These are phyloP conservation scores for Tricholoma furcatifolium DNA, from an alignment of 768 basidiomycete species.

Conservation along the genomic window DNA sequence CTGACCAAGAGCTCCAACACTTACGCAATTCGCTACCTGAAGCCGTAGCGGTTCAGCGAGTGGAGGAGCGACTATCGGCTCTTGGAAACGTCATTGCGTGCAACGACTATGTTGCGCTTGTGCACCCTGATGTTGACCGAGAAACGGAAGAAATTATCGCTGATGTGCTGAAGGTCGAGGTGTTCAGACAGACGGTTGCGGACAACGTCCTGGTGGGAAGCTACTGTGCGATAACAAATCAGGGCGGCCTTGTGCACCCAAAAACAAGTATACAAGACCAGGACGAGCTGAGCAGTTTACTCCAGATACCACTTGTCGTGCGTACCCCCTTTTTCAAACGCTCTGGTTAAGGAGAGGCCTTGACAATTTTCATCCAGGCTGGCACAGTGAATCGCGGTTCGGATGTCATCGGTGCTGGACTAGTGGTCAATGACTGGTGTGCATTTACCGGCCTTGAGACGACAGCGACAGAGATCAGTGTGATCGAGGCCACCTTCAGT, in stretches of 20 bases:
- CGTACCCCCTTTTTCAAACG: constrained; percentile 29
- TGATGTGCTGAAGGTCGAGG: constrained; percentile 98
- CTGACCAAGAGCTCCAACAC: constrained; percentile 98
- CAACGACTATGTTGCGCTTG: constrained; percentile 98
- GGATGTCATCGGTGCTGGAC: constrained; percentile 94
- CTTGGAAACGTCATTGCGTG: constrained; percentile 98
- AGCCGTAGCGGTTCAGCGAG: constrained; percentile 88
- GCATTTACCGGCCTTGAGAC: constrained; percentile 99
- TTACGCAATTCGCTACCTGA: constrained; percentile 94
- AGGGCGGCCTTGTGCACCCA: constrained; percentile 97
- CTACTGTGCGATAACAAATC: constrained; percentile 93
- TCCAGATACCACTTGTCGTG: constrained; percentile 94
- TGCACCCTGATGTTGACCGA: constrained; percentile 96
- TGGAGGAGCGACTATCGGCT: constrained; percentile 96
- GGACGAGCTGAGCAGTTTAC: constrained; percentile 90
- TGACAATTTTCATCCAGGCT: constrained; percentile 49
- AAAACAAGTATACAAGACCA: constrained; percentile 97
- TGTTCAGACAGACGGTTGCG: constrained; percentile 96
- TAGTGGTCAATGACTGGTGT: constrained; percentile 99
- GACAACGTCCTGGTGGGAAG: constrained; percentile 96
- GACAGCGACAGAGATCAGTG: constrained; percentile 98
- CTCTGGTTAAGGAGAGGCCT: background rate
- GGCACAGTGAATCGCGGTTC: constrained; percentile 99
- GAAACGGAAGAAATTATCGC: constrained; percentile 99
- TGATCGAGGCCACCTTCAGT: constrained; percentile 98